Percentiles rank a stretch among this genome's conserved stretches.
Conservation (phyloP, 148 eudicot species). For the Vaccinium darrowii region DNA sequence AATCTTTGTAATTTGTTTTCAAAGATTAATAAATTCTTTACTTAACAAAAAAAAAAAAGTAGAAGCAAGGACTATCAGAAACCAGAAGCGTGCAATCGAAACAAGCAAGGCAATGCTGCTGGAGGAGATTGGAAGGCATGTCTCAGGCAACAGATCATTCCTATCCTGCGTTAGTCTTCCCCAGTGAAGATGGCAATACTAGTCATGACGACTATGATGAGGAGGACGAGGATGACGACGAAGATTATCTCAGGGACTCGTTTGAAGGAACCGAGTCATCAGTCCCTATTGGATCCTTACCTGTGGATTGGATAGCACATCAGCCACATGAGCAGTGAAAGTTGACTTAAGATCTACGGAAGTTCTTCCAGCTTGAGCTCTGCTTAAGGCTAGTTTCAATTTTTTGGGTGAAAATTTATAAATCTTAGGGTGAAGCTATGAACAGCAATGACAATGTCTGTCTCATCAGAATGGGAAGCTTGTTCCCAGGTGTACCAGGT, state of each 20-base stretch:
- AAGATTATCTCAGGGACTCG: slow-evolving; percentile 28
- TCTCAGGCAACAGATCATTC: slow-evolving; percentile 70
- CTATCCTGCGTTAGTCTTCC: slow-evolving; percentile 56
- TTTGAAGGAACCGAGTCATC: slow-evolving; percentile 30
- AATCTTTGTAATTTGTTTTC: too few relatives aligned
- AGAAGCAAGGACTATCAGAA: slow-evolving; percentile 14
- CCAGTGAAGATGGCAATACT: slow-evolving; percentile 26
- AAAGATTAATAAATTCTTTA: too few relatives aligned
- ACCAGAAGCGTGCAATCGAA: slow-evolving; percentile 59
- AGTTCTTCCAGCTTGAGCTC: neutral
- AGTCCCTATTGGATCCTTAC: slow-evolving; percentile 64
- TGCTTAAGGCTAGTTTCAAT: neutral
- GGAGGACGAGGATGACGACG: slow-evolving; percentile 31
- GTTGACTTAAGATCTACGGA: neutral
- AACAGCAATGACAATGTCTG: neutral
- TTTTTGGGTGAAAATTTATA: neutral
- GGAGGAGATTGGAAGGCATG: slow-evolving; percentile 42
- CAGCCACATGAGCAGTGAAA: slow-evolving; percentile 29
- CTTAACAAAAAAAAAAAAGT: neutral
- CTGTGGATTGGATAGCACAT: slow-evolving; percentile 61
- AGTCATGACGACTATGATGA: slow-evolving; percentile 22
- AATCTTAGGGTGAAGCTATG: neutral
- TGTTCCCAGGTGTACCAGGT: neutral
- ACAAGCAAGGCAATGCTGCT: slow-evolving; percentile 78
- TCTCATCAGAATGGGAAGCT: neutral